These are phyloP conservation scores for Pisolithus marmoratus DNA, from an alignment of 768 basidiomycete species.

Conservation along the genomic window DNA sequence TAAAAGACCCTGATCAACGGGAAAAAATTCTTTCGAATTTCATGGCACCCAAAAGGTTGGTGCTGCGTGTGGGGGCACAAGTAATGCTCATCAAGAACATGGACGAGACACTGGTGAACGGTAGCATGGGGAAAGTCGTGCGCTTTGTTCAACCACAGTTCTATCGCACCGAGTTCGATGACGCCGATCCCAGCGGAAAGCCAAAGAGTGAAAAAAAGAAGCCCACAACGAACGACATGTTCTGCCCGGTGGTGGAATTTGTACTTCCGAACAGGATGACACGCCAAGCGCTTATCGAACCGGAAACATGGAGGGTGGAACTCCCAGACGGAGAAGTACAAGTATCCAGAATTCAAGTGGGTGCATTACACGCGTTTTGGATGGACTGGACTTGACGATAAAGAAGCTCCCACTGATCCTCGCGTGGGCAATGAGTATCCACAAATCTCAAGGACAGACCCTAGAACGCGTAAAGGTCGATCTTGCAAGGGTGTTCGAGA, in stretches of 20 bases:
- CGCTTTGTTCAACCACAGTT: conserved; percentile 58
- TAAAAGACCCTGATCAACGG: conserved; percentile 49
- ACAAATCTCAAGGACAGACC: conserved; percentile 97
- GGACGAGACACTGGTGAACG: conserved; percentile 89
- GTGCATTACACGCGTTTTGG: conserved; percentile 11
- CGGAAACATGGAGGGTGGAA: conserved; percentile 84
- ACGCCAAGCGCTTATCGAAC: conserved; percentile 52
- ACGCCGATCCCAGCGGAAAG: conserved; percentile 29
- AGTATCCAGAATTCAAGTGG: conserved; percentile 72
- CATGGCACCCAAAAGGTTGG: conserved; percentile 75
- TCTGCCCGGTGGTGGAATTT: conserved; percentile 78
- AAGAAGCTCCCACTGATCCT: conserved; percentile 77
- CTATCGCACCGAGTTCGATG: conserved; percentile 40
- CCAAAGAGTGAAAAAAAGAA: conserved; percentile 26
- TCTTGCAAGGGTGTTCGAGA: conserved; percentile 88
- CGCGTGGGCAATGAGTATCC: conserved; percentile 97
- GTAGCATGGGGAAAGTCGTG: conserved; percentile 82
- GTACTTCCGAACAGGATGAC: conserved; percentile 49
- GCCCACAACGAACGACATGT: conserved; percentile 26
- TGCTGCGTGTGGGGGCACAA: conserved; percentile 75
- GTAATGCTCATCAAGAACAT: conserved; percentile 96
- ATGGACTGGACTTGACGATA: background rate
- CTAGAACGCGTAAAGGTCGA: conserved; percentile 94
- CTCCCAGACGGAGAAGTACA: conserved; percentile 83
- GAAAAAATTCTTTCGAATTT: conserved; percentile 84